Base-by-base conservation (phyloP, 176 grass and related monocot genomes). In the Cymbopogon citratus region DNA sequence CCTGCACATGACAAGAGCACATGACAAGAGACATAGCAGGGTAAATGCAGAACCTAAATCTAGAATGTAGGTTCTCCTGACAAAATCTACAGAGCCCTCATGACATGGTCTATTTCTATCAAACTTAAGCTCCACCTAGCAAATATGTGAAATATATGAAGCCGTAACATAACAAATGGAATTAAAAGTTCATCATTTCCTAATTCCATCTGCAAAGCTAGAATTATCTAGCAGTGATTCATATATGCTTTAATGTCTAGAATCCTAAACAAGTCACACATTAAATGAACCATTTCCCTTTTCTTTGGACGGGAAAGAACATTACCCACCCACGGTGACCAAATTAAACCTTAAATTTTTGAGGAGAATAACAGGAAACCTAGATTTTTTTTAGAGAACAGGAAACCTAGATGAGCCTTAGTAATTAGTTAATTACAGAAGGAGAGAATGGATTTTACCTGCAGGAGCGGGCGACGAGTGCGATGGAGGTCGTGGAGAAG, bases 401-500 rank as follows among this genome's bases (percentile, higher is more conserved):
- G 49, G 69, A 45, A 80, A 16, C 56, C 38, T n/a, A 61, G 65
- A 60, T 57, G 48, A 45, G n/a, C 4, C 51, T 54, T 79, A 54
- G 28, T 49, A n/a, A n/a, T n/a, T n/a, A n/a, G n/a, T n/a, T 62
- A 4, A 40, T n/a, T 14, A 31, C 66, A 12, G 15, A 48, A 64
- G 39, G n/a, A 28, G 19, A 24, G 31, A 21, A 2, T 26, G 40
- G 57, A 65, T 52, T 57, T 75, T 91, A 94, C 95, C 84, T 94
- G 96, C 96, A 99, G 36, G 64, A 66, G 41, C 90, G 80, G 14
- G 91, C 89, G 35, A 99, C 29, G 48, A 91, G 82, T 26, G 83
- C 43, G 85, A 99, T 80, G n/a, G 85, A 78, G 10, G 83, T n/a
- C 9, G 96, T 99, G 4, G 96, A 99, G 85, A 99, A 99, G 28